Evolutionary conservation across 2,329 filamentous ascomycete species (phyloP).

Genomic region (Nigrospora oryzae): DNA sequence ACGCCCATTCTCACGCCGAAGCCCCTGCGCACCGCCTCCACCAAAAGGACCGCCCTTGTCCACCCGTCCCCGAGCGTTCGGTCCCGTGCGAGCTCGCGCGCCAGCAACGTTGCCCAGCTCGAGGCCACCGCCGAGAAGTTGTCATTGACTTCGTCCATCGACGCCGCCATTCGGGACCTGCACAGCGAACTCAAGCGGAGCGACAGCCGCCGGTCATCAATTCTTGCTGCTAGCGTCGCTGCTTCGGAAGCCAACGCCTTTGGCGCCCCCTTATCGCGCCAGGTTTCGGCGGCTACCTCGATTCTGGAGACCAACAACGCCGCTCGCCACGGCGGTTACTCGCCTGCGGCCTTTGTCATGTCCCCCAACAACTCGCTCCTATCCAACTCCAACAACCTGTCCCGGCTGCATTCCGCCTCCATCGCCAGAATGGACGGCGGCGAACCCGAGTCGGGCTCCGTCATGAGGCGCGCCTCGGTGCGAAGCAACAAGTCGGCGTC

Average conservation of each 20-base stretch:
- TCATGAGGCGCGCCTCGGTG: conserved; percentile 34
- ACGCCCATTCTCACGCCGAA: conserved; percentile 19
- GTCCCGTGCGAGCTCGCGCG: conserved; percentile 37
- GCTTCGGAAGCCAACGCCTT: conserved; percentile 19
- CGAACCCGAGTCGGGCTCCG: neutral
- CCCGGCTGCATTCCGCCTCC: conserved; percentile 45
- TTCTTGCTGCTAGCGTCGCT: conserved; percentile 41
- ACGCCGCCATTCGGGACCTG: conserved; percentile 67
- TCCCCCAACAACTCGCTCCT: conserved; percentile 56
- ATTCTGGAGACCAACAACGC: conserved; percentile 61
- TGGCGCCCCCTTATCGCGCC: conserved; percentile 23
- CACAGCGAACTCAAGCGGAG: conserved; percentile 63
- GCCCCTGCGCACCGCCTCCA: conserved; percentile 38
- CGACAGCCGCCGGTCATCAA: conserved; percentile 58
- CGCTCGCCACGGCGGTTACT: conserved; percentile 62
- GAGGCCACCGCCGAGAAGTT: conserved; percentile 70
- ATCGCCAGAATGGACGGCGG: conserved; percentile 39
- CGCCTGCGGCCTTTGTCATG: conserved; percentile 58
- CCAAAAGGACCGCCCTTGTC: conserved; percentile 34
- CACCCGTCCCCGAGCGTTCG: conserved; percentile 46
- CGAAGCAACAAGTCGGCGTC: conserved; percentile 38
- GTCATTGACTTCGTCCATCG: conserved; percentile 67
- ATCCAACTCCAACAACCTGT: conserved; percentile 26
- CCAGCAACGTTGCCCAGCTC: conserved; percentile 62
- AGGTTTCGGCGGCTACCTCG: conserved; percentile 44